Base-by-base conservation (phyloP, 2,329 filamentous ascomycete genomes). In the Chrysoporthe puriensis region DNA sequence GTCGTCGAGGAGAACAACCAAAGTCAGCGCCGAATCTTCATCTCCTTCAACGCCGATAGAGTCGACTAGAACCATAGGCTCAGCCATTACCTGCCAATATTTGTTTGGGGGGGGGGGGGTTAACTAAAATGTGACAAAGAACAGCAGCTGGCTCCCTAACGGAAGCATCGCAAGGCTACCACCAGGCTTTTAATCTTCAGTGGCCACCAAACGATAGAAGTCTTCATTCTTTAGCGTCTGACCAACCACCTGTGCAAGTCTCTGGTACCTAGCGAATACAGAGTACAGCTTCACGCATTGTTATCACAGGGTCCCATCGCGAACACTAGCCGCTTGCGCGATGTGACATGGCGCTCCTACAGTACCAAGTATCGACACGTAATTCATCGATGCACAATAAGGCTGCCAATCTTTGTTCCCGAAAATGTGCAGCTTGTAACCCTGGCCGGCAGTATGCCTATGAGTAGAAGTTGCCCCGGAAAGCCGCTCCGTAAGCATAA, bases 1-100 rank as follows among this genome's bases (percentile, higher is more conserved):
- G 2, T 61, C 58, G 4, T 61, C 58, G 21, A 61, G 58, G 40
- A 21, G 40, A 61, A 61, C 58, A 46, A 11, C 40, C 14, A 46
- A 13, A 11, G n/a, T n/a, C 36, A 61, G 40, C 36, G 26, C 8
- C 58, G 58, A n/a, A 18, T 61, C 58, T 9, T 61, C 58, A 14
- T 61, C 36, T 42, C 34, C 32, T 4, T 58, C 56, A 4, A 58
- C 36, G 56, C 18, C 56, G 2, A 11, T 58, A 16, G 34, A 9
- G 16, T 58, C 56, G 16, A 58, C 16, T 52, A 5, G 48, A 9
- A 32, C 48, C 6, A 26, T 14, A 32, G 21, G n/a, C n/a, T 52
- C 48, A 21, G 48, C 48, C 48, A 52, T 52, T 3, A 26, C 9
- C n/a, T 13, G 48, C 2, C n/a, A 13, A 13, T 26, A 26, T 18